phyloP scores from a whole-genome alignment of 176 grass and related monocot species.

The Hsuehochloa calcarea region DNA sequence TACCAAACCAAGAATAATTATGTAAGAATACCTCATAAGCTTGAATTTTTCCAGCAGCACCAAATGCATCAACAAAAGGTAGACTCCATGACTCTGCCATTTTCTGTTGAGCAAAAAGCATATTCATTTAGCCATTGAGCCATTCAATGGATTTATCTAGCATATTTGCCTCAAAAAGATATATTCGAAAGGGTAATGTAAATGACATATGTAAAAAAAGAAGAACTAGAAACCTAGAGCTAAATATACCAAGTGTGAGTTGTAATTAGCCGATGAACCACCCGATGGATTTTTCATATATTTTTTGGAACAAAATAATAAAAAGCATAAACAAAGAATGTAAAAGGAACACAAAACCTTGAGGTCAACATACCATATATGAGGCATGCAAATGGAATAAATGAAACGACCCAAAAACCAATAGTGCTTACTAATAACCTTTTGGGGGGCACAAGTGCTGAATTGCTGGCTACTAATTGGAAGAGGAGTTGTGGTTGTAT shows the following conservation, averaged over 20 bases:
- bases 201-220: not conserved
- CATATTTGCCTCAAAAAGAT: not conserved
- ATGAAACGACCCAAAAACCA: not conserved
- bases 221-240: not conserved
- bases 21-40: slow-evolving; percentile 51
- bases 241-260: not conserved
- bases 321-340: not conserved
- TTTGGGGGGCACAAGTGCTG: no score
- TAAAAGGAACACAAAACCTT: not conserved
- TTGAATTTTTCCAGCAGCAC: slow-evolving; percentile 45
- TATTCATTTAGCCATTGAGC: slow-evolving; percentile 8
- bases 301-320: not conserved
- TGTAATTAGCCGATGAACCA: not conserved
- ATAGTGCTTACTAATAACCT: not conserved
- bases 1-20: slow-evolving; percentile 8
- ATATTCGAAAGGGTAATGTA: not conserved
- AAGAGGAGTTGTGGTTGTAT: not conserved
- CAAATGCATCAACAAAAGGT: slow-evolving; percentile 60
- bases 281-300: not conserved
- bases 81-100: slow-evolving; percentile 69
- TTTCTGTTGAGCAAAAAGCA: slow-evolving; percentile 40
- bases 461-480: not conserved
- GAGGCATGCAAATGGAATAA: not conserved
- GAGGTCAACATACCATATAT: not conserved
- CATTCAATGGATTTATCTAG: not conserved